These are phyloP conservation scores for Leccinum disarticulatum DNA, from an alignment of 768 basidiomycete genomes.

Conservation along the genomic window DNA sequence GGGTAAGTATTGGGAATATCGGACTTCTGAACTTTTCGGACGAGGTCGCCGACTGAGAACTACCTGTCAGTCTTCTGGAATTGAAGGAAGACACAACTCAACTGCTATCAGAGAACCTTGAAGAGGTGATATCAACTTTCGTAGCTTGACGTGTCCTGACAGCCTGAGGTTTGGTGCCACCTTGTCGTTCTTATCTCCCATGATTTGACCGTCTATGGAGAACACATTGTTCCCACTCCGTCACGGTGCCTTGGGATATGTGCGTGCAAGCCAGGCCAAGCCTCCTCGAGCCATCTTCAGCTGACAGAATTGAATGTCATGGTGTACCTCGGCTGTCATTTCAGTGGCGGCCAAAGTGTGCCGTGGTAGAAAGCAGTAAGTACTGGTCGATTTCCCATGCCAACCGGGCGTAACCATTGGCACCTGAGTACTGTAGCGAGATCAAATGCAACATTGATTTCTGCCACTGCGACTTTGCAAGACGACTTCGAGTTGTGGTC, in stretches of 20 bases:
- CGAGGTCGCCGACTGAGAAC: too few relatives aligned
- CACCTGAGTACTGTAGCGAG: neutral
- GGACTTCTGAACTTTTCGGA: neutral
- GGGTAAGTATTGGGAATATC: neutral
- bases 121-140: too few relatives aligned
- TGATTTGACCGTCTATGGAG: neutral
- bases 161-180: neutral
- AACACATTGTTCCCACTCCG: neutral
- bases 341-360: neutral
- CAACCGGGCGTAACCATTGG: too few relatives aligned
- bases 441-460: neutral
- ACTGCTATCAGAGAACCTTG: neutral
- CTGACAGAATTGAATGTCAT: neutral
- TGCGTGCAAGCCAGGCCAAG: neutral
- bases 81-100: neutral
- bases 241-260: neutral
- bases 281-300: neutral
- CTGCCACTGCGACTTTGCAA: neutral
- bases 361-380: neutral
- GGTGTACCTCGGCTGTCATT: neutral
- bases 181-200: conserved; percentile 6
- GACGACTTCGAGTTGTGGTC: neutral
- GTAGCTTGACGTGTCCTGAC: neutral
- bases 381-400: neutral
- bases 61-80: neutral